Percentiles rank a stretch among this genome's conserved stretches.
These are phyloP conservation scores for Fragaria vesca DNA, from an alignment of 306 rosid genomes.

Conservation along the genomic window DNA sequence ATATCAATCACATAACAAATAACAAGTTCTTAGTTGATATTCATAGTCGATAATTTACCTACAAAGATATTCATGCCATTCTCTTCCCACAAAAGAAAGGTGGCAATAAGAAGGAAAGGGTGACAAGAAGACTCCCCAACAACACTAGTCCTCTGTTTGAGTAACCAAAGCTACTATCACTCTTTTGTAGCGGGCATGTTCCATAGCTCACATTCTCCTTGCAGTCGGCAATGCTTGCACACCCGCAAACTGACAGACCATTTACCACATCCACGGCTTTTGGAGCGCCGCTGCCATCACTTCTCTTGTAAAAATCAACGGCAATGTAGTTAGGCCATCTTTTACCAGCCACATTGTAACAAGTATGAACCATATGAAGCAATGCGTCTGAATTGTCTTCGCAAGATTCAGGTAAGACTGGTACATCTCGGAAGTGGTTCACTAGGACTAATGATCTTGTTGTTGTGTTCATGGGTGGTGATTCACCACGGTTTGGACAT, in stretches of 20 bases:
- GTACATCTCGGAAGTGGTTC: conserved; percentile 45
- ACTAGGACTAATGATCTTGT: conserved; percentile 62
- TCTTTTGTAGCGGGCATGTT: neutral
- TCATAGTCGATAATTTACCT: no score
- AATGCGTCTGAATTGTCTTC: conserved; percentile 61
- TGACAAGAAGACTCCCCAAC: no score
- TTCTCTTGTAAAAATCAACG: conserved; percentile 66
- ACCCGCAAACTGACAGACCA: conserved; percentile 62
- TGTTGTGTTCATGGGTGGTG: conserved; percentile 47
- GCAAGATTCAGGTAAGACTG: conserved; percentile 44
- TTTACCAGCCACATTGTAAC: conserved; percentile 40
- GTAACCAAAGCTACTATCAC: neutral
- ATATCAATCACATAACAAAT: no score
- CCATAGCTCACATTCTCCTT: conserved; percentile 28
- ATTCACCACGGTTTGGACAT: conserved; percentile 58
- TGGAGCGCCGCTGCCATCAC: conserved; percentile 63
- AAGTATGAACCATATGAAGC: conserved; percentile 52
- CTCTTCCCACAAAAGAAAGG: no score
- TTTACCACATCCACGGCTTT: conserved; percentile 52
- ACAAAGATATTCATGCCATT: no score
- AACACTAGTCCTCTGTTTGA: no score
- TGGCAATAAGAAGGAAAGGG: no score
- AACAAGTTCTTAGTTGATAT: no score
- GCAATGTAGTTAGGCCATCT: conserved; percentile 76
- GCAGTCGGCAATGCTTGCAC: conserved; percentile 50